Conservation (phyloP, 2,329 filamentous ascomycete genomes). For the Fusarium devonianum region DNA sequence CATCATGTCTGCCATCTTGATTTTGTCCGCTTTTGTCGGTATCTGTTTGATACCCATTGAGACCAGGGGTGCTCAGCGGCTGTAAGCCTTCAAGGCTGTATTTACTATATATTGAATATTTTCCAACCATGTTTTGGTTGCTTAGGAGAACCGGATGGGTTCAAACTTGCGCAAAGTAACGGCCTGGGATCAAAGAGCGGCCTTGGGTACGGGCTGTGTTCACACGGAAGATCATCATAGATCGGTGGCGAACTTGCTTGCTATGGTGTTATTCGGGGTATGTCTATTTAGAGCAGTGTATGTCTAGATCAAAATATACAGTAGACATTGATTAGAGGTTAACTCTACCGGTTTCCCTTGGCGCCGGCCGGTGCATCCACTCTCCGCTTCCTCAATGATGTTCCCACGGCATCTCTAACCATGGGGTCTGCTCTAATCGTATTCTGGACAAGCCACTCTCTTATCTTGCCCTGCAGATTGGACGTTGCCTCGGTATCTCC, state of each 20-base stretch:
- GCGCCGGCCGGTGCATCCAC: constrained; percentile 69
- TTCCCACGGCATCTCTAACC: constrained; percentile 80
- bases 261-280: constrained; percentile 18
- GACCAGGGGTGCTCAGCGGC: constrained; percentile 64
- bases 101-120: constrained; percentile 7
- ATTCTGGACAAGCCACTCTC: constrained; percentile 88
- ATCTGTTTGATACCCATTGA: constrained; percentile 70
- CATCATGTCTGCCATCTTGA: constrained; percentile 63
- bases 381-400: constrained; percentile 68
- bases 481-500: constrained; percentile 71
- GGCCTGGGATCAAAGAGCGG: constrained; percentile 34
- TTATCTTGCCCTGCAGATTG: constrained; percentile 71
- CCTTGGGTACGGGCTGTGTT: constrained; percentile 28
- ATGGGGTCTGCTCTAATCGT: constrained; percentile 81
- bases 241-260: too few relatives aligned
- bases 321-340: constrained; percentile 13
- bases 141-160: neutral
- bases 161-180: constrained; percentile 28
- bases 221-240: too few relatives aligned
- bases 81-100: constrained; percentile 47
- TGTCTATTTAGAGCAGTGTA: constrained; percentile 16
- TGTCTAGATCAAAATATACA: constrained; percentile 26
- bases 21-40: constrained; percentile 65
- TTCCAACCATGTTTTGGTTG: neutral
- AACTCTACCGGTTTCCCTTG: constrained; percentile 53